Evolutionary conservation across 345 rosid species (phyloP).

Genomic region (Dimocarpus longan): DNA sequence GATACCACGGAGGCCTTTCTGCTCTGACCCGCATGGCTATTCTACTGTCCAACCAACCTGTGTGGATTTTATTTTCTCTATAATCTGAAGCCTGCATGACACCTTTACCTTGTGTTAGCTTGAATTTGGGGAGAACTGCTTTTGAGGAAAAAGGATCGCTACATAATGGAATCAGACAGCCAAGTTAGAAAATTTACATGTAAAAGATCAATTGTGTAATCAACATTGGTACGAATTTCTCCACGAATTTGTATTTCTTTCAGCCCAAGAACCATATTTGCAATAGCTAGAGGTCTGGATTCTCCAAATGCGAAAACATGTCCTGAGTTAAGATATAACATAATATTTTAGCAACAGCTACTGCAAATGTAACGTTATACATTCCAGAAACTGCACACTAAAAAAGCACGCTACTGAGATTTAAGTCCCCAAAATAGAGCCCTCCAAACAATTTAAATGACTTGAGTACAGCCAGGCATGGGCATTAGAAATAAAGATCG

Average conservation of each 20-base stretch:
- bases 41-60: slow-evolving; percentile 99
- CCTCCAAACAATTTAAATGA: slow-evolving; percentile 5
- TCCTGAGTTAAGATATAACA: slow-evolving; percentile 49
- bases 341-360: slow-evolving; percentile 4
- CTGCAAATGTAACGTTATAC: neutral
- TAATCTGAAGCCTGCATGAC: slow-evolving; percentile 85
- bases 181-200: slow-evolving; percentile 59
- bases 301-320: slow-evolving; percentile 99
- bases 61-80: slow-evolving; percentile 94
- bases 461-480: neutral
- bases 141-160: neutral
- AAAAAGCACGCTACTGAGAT: neutral
- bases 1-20: slow-evolving; percentile 99
- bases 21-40: slow-evolving; percentile 99
- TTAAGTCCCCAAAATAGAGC: neutral
- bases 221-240: slow-evolving; percentile 96
- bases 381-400: neutral
- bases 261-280: slow-evolving; percentile 99
- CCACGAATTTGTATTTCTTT: slow-evolving; percentile 99
- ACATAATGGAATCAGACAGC: slow-evolving; percentile 10
- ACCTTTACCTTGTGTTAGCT: slow-evolving; percentile 27
- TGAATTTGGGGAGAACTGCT: slow-evolving; percentile 8
- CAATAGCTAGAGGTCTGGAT: slow-evolving; percentile 96
- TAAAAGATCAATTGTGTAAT: slow-evolving; percentile 92
- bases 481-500: neutral